phyloP scores from a whole-genome alignment of 345 rosid genomes.

The Syzygium aqueum region DNA sequence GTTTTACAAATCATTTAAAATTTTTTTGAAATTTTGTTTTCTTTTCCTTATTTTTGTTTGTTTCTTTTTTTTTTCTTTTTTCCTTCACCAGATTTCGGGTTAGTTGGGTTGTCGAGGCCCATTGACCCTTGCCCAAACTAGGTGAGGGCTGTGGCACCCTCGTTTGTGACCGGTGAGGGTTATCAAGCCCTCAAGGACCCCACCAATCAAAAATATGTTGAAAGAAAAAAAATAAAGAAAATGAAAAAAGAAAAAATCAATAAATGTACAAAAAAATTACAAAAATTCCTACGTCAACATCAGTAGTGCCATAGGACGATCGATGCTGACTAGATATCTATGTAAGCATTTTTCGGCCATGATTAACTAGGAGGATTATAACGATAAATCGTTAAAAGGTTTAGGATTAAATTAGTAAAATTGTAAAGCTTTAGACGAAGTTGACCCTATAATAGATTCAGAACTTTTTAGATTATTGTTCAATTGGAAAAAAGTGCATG shows the following conservation, averaged over 20 bases:
- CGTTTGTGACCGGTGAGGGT: background rate
- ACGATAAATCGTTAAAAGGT: background rate
- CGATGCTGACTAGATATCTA: fast-evolving
- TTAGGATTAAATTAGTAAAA: background rate
- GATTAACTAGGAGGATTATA: background rate
- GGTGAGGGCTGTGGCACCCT: too few relatives aligned
- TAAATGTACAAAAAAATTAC: background rate
- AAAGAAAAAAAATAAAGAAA: too few relatives aligned
- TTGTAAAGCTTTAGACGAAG: background rate
- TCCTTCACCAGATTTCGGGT: background rate
- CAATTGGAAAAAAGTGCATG: background rate
- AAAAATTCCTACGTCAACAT: background rate
- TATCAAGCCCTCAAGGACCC: background rate
- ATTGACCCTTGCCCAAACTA: background rate
- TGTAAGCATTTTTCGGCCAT: background rate
- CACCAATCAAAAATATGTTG: background rate
- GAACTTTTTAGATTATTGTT: background rate
- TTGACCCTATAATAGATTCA: background rate
- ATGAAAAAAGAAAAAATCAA: too few relatives aligned
- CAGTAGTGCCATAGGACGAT: fast-evolving
- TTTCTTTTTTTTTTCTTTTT: background rate
- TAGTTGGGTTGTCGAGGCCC: background rate
- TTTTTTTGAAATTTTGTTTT: too few relatives aligned
- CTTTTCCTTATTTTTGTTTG: background rate
- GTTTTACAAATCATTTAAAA: background rate